Evolutionary conservation across 768 basidiomycete species (phyloP).

Genomic region (Lactifluus rugatus): DNA sequence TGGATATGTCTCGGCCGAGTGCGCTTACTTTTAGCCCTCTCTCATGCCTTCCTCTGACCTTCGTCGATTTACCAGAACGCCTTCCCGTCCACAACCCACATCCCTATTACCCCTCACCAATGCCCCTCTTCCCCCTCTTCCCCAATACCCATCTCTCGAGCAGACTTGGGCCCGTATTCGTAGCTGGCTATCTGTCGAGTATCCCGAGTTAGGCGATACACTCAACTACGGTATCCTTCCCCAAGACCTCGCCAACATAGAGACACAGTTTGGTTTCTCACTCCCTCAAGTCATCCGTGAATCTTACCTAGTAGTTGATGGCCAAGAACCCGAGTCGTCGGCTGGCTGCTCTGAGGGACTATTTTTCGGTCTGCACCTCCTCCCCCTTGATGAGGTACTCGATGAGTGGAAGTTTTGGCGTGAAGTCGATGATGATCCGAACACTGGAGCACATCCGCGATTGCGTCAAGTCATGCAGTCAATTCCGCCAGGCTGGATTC

Average conservation of each 20-base stretch:
- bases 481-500: constrained; percentile 84
- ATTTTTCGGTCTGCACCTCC: constrained; percentile 89
- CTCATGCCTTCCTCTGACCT: constrained; percentile 3
- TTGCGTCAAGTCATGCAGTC: constrained; percentile 76
- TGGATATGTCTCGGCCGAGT: constrained; percentile 54
- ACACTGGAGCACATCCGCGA: constrained; percentile 67
- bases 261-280: constrained; percentile 73
- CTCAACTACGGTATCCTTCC: constrained; percentile 86
- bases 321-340: constrained; percentile 86
- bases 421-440: constrained; percentile 82
- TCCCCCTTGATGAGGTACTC: constrained; percentile 87
- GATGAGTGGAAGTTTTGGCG: constrained; percentile 98
- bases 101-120: constrained; percentile 64
- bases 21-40: constrained; percentile 8
- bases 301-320: constrained; percentile 79
- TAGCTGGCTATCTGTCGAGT: constrained; percentile 72
- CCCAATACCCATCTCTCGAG: constrained; percentile 65
- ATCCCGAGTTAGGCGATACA: constrained; percentile 92
- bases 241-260: constrained; percentile 69
- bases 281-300: constrained; percentile 86
- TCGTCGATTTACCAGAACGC: constrained; percentile 24
- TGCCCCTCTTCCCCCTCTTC: constrained; percentile 32
- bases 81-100: constrained; percentile 38
- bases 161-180: constrained; percentile 80
- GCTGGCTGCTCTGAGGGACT: constrained; percentile 85